Evolutionary conservation across 176 grass and related monocot species (phyloP), one percentile per base, ranked within the genome.

Genomic region (Avena atlantica): DNA sequence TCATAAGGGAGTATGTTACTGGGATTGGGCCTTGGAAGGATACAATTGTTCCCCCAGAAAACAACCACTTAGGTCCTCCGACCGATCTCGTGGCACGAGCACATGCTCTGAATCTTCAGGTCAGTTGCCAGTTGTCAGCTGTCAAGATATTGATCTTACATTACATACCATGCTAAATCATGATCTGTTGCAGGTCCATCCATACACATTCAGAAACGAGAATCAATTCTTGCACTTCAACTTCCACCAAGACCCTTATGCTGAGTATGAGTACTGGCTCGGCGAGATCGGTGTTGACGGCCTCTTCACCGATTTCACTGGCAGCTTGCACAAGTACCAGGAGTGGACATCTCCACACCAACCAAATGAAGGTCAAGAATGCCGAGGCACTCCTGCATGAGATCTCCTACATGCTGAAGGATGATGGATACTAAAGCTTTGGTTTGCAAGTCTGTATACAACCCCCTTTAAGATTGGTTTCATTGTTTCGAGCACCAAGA

Each of bases 11-110:
- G 20, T 93, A 94, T 70, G 86, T 97, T 48, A n/a, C 94, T 49
- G 95, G 92, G 58, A 94, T 97, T 86, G 95, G 92, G 16, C 92
- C 92, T 53, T 94, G 92, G 92, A 97, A 97, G 85, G 95, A 97
- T 55, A 97, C 92, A 71, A 84, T 97, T 81, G 89, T 97, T 73
- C 90, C 90, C 51, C 70, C 90, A 5, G 58, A 75, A 72, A 53
- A 93, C 8, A 89, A 93, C 42, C 73, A 76, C 12, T 84, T 94
- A 63, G 90, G 78, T 56, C 78, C 79, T 2, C 87, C 90, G 0
- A 91, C 92, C 1, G 89, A 97, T 86, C 89, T 97, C 42, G 90
- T 97, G 6, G 92, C 87, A 25, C 88, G 83, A 81, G 95, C 95
- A 59, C 95, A 97, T 74, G 72, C 92, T 67, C 89, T 89, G 64